phyloP scores from a whole-genome alignment of 371 early-diverging fungal genomes.

The Haplosporangium sp. region DNA sequence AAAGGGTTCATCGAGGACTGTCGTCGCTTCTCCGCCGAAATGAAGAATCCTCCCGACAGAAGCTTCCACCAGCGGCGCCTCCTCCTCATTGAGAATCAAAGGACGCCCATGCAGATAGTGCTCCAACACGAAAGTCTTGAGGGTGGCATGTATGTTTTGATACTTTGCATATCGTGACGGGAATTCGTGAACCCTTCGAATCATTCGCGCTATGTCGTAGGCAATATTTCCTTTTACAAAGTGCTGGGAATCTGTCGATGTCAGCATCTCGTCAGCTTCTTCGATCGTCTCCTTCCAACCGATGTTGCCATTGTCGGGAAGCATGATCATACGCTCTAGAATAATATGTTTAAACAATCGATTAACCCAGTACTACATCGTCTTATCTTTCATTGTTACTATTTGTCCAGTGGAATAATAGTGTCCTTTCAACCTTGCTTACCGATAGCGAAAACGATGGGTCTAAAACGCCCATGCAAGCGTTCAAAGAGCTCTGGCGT shows the following conservation, averaged over 20 bases:
- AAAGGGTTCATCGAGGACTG: conserved; percentile 24
- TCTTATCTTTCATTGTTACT: background rate
- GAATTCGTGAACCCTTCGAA: background rate
- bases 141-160: conserved; percentile 16
- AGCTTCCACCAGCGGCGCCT: conserved; percentile 25
- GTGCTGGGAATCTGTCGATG: conserved; percentile 1
- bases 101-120: conserved; percentile 17
- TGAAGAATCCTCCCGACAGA: conserved; percentile 30
- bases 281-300: conserved; percentile 17
- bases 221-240: conserved; percentile 21
- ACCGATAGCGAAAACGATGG: conserved; percentile 27
- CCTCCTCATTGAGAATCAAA: conserved; percentile 3
- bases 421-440: conserved; percentile 5
- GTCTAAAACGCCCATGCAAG: conserved; percentile 22
- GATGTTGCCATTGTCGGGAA: background rate
- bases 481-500: conserved; percentile 16
- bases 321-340: conserved; percentile 20
- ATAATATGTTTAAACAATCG: background rate
- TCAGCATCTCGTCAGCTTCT: conserved; percentile 1
- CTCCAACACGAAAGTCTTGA: conserved; percentile 22
- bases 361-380: background rate
- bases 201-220: conserved; percentile 22
- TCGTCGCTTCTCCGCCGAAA: background rate
- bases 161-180: conserved; percentile 16
- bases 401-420: background rate